These are phyloP conservation scores for Nitzschia sp. DNA, from an alignment of 108 stramenopile species.

Conservation along the genomic window DNA sequence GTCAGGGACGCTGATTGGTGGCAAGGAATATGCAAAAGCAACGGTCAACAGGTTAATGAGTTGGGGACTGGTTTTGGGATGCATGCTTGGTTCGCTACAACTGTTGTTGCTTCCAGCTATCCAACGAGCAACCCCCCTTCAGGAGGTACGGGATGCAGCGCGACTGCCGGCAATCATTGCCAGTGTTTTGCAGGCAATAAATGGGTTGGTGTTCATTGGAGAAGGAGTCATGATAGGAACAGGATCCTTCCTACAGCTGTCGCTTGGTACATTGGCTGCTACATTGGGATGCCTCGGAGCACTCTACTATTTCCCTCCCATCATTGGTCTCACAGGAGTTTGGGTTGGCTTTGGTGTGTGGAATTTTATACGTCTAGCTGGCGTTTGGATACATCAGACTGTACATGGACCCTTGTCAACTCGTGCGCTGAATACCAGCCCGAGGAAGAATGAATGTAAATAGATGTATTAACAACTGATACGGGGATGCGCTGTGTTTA, in stretches of 20 bases:
- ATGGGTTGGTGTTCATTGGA: constrained; percentile 86
- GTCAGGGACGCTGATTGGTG: constrained; percentile 50
- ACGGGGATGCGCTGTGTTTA: too few species aligned
- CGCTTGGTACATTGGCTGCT: constrained; percentile 69
- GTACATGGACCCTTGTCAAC: constrained; percentile 60
- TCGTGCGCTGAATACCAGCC: constrained; percentile 35
- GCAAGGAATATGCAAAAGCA: constrained; percentile 55
- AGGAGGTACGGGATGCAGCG: constrained; percentile 83
- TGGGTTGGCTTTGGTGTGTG: constrained; percentile 88
- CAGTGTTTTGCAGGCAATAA: constrained; percentile 79
- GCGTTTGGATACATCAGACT: constrained; percentile 79
- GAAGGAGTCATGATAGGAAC: constrained; percentile 71
- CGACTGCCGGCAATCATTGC: constrained; percentile 73
- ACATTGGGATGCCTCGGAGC: constrained; percentile 69
- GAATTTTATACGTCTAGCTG: constrained; percentile 66
- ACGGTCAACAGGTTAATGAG: constrained; percentile 78
- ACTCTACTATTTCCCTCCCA: constrained; percentile 60
- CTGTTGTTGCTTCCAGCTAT: constrained; percentile 71
- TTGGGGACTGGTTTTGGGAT: constrained; percentile 80
- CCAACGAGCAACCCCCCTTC: constrained; percentile 71
- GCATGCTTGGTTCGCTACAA: constrained; percentile 64
- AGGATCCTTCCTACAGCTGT: constrained; percentile 72
- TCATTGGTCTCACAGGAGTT: constrained; percentile 70
- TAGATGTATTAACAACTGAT: not conserved
- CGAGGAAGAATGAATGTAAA: not conserved